Evolutionary conservation across 2,329 filamentous ascomycete genomes (phyloP).

Genomic region (Botrytis elliptica): DNA sequence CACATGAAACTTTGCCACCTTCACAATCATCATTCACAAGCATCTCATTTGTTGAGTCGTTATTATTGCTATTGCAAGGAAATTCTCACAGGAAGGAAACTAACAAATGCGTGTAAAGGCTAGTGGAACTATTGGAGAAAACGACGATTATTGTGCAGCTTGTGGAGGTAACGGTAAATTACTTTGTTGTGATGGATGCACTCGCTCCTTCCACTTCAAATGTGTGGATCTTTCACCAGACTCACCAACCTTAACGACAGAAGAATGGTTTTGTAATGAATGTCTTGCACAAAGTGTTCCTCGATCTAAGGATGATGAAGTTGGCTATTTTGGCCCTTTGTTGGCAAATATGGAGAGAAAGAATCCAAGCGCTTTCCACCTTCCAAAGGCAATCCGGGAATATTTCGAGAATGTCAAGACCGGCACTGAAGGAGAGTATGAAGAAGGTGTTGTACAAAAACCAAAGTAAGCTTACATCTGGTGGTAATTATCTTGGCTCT

Average conservation of each 20-base stretch:
- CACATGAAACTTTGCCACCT: conserved; percentile 29
- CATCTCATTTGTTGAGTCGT: conserved; percentile 23
- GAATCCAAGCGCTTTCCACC: conserved; percentile 69
- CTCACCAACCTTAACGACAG: conserved; percentile 60
- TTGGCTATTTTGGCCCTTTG: conserved; percentile 60
- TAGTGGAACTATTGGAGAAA: conserved; percentile 62
- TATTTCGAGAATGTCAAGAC: conserved; percentile 79
- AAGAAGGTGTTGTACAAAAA: conserved; percentile 58
- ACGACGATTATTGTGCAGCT: conserved; percentile 85
- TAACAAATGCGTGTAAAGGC: conserved; percentile 33
- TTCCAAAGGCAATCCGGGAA: conserved; percentile 69
- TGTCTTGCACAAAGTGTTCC: conserved; percentile 55
- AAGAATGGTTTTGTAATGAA: conserved; percentile 77
- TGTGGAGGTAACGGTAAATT: conserved; percentile 83
- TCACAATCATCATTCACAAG: conserved; percentile 27
- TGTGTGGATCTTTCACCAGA: conserved; percentile 78
- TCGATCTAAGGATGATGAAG: conserved; percentile 41
- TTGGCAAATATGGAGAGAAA: conserved; percentile 64
- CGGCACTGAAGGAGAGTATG: conserved; percentile 75
- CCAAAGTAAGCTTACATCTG: conserved; percentile 54
- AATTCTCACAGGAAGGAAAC: conserved; percentile 19
- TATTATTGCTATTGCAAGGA: background rate
- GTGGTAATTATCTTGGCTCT: conserved; percentile 18
- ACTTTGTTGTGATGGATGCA: conserved; percentile 91
- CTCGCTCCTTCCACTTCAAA: conserved; percentile 83